Percentiles rank a stretch among this genome's conserved stretches.
These are phyloP conservation scores for Chlorella sp. DNA, from an alignment of 139 green algal species.

Conservation along the genomic window DNA sequence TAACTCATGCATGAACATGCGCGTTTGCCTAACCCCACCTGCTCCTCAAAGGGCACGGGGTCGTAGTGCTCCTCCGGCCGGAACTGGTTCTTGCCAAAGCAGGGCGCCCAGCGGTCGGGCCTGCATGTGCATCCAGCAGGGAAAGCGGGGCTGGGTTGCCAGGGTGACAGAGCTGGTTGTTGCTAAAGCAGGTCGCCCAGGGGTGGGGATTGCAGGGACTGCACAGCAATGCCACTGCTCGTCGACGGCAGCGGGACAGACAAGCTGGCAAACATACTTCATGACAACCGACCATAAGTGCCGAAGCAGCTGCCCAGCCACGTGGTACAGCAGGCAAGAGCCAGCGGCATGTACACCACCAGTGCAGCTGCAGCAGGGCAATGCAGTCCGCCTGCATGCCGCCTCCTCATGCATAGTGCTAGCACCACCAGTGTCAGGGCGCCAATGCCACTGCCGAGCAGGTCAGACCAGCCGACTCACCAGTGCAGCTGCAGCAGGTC, in stretches of 20 bases:
- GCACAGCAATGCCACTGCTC: slow-evolving; percentile 51
- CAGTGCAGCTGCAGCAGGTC: slow-evolving; percentile 91
- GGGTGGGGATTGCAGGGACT: slow-evolving; percentile 3
- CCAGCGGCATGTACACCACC: too few species aligned
- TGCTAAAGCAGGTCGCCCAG: slow-evolving; percentile 81
- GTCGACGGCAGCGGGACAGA: too few species aligned
- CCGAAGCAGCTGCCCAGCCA: too few species aligned
- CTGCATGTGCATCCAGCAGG: background rate
- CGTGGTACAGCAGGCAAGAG: too few species aligned
- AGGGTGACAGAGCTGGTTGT: slow-evolving; percentile 61
- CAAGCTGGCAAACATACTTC: too few species aligned
- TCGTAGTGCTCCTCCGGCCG: slow-evolving; percentile 58
- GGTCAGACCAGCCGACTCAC: slow-evolving; percentile 40
- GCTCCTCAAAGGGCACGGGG: slow-evolving; percentile 26
- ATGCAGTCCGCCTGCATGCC: slow-evolving; percentile 82
- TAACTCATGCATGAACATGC: too few species aligned
- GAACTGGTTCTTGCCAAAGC: slow-evolving; percentile 82
- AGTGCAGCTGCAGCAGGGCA: slow-evolving; percentile 90
- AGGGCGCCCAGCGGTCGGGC: slow-evolving; percentile 51
- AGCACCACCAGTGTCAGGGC: too few species aligned
- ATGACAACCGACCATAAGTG: too few species aligned
- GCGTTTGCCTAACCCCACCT: too few species aligned
- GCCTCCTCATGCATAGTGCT: too few species aligned
- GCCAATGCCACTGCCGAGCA: too few species aligned
- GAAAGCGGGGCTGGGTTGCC: slow-evolving; percentile 36